Evolutionary conservation across 2,329 filamentous ascomycete genomes (phyloP).

Genomic region (Helotiales sp.): DNA sequence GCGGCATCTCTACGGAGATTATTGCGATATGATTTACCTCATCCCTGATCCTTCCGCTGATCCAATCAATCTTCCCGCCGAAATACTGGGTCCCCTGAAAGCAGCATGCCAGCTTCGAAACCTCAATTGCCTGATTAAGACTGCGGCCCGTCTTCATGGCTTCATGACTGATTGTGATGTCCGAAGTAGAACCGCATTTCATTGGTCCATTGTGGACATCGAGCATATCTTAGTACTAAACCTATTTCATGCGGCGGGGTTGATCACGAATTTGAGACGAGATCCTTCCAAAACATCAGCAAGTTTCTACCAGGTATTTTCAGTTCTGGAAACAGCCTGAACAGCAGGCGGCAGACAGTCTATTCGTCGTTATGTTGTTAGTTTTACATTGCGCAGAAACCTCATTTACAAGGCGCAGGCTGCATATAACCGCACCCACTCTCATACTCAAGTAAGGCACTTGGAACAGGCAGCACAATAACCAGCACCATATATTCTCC

Average conservation of each 20-base stretch:
- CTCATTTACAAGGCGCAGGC: conserved; percentile 1
- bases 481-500: neutral
- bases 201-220: neutral
- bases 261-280: conserved; percentile 17
- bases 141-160: neutral
- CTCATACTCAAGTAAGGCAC: conserved; percentile 2
- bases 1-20: conserved; percentile 20
- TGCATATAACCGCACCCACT: conserved; percentile 6
- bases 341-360: conserved; percentile 4
- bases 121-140: conserved; percentile 11
- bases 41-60: conserved; percentile 15
- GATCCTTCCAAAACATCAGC: conserved; percentile 14
- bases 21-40: conserved; percentile 22
- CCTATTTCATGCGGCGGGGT: conserved; percentile 13
- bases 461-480: neutral
- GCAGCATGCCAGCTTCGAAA: conserved; percentile 20
- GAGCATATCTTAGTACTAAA: neutral
- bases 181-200: neutral
- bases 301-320: neutral
- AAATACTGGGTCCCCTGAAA: conserved; percentile 10
- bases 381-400: neutral
- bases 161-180: conserved; percentile 2
- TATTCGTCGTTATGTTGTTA: neutral
- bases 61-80: conserved; percentile 15
- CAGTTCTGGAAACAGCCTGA: conserved; percentile 16